phyloP scores from a whole-genome alignment of 2,329 filamentous ascomycete genomes.

The Neocucurbitaria cava region DNA sequence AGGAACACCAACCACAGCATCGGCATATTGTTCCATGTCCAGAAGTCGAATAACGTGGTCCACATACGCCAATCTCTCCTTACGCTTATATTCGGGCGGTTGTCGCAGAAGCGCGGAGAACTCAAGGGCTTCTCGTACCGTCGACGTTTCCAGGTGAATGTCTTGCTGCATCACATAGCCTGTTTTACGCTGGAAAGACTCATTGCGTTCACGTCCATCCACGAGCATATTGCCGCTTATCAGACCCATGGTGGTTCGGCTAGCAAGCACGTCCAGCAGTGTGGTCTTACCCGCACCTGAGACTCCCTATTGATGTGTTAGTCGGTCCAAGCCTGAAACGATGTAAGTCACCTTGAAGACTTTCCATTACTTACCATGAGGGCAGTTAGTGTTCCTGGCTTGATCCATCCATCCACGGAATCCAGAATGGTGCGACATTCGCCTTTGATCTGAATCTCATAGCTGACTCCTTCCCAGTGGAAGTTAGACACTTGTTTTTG shows the following conservation, averaged over 20 bases:
- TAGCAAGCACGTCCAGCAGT: constrained; percentile 75
- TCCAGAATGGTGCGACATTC: constrained; percentile 59
- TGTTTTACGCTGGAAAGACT: constrained; percentile 84
- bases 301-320: constrained; percentile 64
- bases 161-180: constrained; percentile 80
- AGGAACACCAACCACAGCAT: constrained; percentile 25
- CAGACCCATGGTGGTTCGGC: constrained; percentile 34
- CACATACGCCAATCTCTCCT: constrained; percentile 25
- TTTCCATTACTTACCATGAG: constrained; percentile 46
- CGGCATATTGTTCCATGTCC: constrained; percentile 26
- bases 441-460: constrained; percentile 43
- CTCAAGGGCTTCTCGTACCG: constrained; percentile 36
- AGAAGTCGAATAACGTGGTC: constrained; percentile 25
- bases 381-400: constrained; percentile 58
- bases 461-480: constrained; percentile 38
- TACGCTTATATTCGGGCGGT: constrained; percentile 16
- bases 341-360: background rate
- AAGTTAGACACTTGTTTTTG: constrained; percentile 49
- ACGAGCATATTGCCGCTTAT: constrained; percentile 38
- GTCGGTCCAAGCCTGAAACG: background rate
- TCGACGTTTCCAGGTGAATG: constrained; percentile 40
- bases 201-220: constrained; percentile 59
- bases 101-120: constrained; percentile 54
- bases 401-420: constrained; percentile 61
- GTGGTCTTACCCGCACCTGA: constrained; percentile 91